Evolutionary conservation across 805 yeast species (phyloP), one percentile per base, ranked within the genome.

Genomic region (Tetrapisispora arboricola): DNA sequence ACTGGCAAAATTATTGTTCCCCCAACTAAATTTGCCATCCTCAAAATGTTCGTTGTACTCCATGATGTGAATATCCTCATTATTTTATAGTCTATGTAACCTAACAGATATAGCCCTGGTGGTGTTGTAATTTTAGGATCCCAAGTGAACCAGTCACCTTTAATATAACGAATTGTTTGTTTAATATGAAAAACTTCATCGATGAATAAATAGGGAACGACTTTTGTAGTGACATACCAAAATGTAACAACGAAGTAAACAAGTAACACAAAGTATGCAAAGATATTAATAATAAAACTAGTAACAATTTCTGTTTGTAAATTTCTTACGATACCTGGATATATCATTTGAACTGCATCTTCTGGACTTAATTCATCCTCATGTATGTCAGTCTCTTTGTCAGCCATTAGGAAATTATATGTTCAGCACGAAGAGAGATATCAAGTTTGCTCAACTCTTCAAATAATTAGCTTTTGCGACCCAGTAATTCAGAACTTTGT

Each of bases 51-150:
- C 17, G 73, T 45, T 22, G 60, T 41, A 19, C 55, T 44, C 44
- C 64, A 45, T 4, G 58, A 45, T 10, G 42, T 53, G 50, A 46
- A 53, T 32, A 7, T 49, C 27, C 46, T 46, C 17, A 22, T 51
- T 32, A 28, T 63, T 39, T 58, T 53, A 17, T 63, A 49, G 49
- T 61, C 64, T 1, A 63, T 7, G 48, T 59, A 64, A 2, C 73
- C 73, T 11, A 77, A 46, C 3, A 69, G 38, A 56, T 92, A 90
- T 15, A 90, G 65, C 0, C 97, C 98, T 1, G 97, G 97, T 1
- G 98, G 98, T 0, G 98, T 92, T 2, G 98, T 90, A 56, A 92
- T 86, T 55, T 90, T 88, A 11, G 78, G 71, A 58, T 92, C 86
- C 95, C 95, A 87, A 1, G 64, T 52, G n/a, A 47, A 40, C 63